phyloP scores from a whole-genome alignment of 2,329 filamentous ascomycete genomes.

The Cercospora sesami region DNA sequence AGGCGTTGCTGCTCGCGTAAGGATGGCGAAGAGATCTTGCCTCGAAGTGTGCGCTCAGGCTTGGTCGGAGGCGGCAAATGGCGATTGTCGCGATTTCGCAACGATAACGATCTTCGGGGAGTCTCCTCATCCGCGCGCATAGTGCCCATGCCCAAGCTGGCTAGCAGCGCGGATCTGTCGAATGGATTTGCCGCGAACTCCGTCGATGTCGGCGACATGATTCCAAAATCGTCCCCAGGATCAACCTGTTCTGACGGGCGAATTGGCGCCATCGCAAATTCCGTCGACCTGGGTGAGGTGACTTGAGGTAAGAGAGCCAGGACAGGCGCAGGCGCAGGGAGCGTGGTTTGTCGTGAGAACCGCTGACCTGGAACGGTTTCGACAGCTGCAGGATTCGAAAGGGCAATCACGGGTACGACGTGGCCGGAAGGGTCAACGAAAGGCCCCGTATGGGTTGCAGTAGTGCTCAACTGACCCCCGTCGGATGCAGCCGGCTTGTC shows the following conservation, averaged over 20 bases:
- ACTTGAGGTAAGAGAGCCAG: neutral
- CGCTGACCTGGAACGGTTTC: slow-evolving; percentile 10
- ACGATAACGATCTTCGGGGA: slow-evolving; percentile 29
- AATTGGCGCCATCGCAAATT: slow-evolving; percentile 41
- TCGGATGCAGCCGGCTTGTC: slow-evolving; percentile 41
- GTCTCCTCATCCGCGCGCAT: slow-evolving; percentile 31
- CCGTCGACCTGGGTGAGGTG: slow-evolving; percentile 43
- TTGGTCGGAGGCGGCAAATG: neutral
- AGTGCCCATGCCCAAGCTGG: slow-evolving; percentile 41
- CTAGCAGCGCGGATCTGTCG: slow-evolving; percentile 39
- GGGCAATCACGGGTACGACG: slow-evolving; percentile 37
- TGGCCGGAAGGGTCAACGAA: slow-evolving; percentile 41
- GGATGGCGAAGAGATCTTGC: slow-evolving; percentile 39
- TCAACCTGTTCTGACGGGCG: slow-evolving; percentile 37
- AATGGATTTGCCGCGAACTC: slow-evolving; percentile 43
- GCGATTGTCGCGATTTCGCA: slow-evolving; percentile 18
- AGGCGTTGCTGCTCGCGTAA: slow-evolving; percentile 39
- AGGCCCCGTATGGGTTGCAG: slow-evolving; percentile 56
- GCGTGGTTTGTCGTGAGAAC: neutral
- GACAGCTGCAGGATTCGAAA: slow-evolving; percentile 31
- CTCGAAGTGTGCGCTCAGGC: slow-evolving; percentile 24
- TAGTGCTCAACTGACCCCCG: slow-evolving; percentile 25
- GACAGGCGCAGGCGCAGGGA: neutral
- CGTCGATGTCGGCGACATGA: slow-evolving; percentile 45
- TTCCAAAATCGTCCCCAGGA: slow-evolving; percentile 41